Evolutionary conservation across 208 protist genomes (phyloP).

Genomic region (Trypanosoma vivax): DNA sequence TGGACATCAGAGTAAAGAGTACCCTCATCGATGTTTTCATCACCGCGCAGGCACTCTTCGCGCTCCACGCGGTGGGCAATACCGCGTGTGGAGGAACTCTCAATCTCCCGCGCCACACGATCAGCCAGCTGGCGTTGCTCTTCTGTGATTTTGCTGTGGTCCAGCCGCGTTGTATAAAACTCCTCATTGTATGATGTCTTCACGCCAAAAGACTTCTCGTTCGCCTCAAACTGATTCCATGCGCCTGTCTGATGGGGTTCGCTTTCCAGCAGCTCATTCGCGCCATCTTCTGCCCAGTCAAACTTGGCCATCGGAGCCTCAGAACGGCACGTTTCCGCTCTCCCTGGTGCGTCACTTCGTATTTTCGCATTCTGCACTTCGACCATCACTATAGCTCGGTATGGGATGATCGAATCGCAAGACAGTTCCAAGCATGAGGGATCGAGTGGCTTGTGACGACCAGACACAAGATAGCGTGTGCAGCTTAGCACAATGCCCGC

Average conservation of each 20-base stretch:
- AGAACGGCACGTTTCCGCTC: constrained; percentile 23
- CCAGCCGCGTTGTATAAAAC: constrained; percentile 86
- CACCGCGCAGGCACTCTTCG: constrained; percentile 32
- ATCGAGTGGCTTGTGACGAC: constrained; percentile 41
- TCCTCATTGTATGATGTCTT: constrained; percentile 83
- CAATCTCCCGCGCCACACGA: constrained; percentile 70
- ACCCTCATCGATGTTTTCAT: constrained; percentile 56
- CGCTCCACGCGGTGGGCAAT: constrained; percentile 72
- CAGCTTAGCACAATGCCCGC: constrained; percentile 63
- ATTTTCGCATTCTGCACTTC: constrained; percentile 56
- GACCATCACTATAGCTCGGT: constrained; percentile 75
- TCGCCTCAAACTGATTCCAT: constrained; percentile 88
- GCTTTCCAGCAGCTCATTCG: constrained; percentile 52
- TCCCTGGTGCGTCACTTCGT: constrained; percentile 62
- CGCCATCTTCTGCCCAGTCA: constrained; percentile 57
- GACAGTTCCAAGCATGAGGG: constrained; percentile 29
- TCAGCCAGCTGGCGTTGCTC: constrained; percentile 66
- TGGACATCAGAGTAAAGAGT: constrained; percentile 75
- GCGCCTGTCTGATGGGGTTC: constrained; percentile 41
- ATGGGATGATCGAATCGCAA: constrained; percentile 43
- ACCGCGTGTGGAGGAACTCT: constrained; percentile 42
- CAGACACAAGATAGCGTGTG: constrained; percentile 44
- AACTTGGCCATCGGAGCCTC: constrained; percentile 61
- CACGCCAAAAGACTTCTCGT: constrained; percentile 71
- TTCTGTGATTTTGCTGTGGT: constrained; percentile 63